A percentile compares a stretch with the other conserved stretches of the same genome.
Evolutionary conservation across 352 stramenopile genomes (phyloP).

Genomic region (Phytophthora pseudosyringae): DNA sequence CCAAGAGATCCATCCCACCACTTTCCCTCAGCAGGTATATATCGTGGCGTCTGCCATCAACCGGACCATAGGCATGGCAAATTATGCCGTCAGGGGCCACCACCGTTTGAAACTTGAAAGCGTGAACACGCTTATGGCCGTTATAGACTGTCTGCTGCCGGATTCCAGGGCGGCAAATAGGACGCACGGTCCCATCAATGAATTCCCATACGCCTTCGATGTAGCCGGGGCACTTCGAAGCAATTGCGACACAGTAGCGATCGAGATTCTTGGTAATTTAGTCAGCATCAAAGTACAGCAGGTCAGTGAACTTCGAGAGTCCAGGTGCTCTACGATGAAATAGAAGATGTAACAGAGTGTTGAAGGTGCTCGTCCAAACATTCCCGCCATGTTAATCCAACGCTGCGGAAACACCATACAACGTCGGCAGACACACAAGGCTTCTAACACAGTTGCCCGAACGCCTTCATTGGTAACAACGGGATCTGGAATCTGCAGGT

Average conservation of each 20-base stretch:
- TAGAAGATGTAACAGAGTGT: constrained; percentile 8
- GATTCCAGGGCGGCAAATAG: constrained; percentile 2
- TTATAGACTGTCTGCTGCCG: constrained; percentile 3
- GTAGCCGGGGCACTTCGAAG: background rate
- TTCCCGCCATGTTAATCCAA: constrained; percentile 23
- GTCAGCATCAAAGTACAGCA: constrained; percentile 1
- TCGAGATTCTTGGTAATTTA: constrained; percentile 5
- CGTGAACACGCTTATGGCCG: constrained; percentile 7
- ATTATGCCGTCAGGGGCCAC: constrained; percentile 10
- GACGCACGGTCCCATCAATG: constrained; percentile 6
- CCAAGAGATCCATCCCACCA: background rate
- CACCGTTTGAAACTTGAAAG: constrained; percentile 9
- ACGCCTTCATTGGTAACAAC: constrained; percentile 3
- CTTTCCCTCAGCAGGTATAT: constrained; percentile 3
- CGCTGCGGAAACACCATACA: constrained; percentile 1
- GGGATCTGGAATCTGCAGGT: background rate
- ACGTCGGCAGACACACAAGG: background rate
- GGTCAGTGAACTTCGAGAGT: background rate
- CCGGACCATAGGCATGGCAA: background rate
- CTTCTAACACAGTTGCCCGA: background rate
- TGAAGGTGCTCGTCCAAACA: constrained; percentile 18
- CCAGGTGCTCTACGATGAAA: constrained; percentile 1
- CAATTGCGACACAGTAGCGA: background rate
- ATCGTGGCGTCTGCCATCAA: constrained; percentile 6
- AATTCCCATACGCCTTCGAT: constrained; percentile 4